Conservation (phyloP, 2,329 filamentous ascomycete genomes). For the Diaporthe caulivora region DNA sequence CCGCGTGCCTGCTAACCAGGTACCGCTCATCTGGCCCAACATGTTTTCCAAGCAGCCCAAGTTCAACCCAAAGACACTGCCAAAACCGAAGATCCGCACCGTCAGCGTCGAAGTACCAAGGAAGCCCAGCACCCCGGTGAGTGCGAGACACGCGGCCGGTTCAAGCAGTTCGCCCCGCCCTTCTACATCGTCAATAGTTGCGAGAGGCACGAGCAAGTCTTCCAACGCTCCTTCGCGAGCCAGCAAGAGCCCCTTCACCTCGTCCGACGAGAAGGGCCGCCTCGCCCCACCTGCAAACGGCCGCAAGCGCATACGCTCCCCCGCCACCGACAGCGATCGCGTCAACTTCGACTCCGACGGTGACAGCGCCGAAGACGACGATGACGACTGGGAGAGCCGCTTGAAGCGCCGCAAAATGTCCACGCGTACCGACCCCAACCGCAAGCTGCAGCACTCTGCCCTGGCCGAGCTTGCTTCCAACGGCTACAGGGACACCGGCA, state of each 20-base stretch:
- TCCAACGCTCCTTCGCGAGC: slow-evolving; percentile 26
- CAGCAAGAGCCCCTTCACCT: slow-evolving; percentile 39
- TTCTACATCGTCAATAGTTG: slow-evolving; percentile 8
- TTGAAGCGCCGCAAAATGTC: slow-evolving; percentile 62
- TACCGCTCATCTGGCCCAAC: not conserved
- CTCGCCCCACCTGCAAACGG: slow-evolving; percentile 33
- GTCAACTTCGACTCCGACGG: slow-evolving; percentile 65
- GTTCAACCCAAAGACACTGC: slow-evolving; percentile 35
- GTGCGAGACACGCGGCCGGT: slow-evolving; percentile 19
- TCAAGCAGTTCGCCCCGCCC: slow-evolving; percentile 32
- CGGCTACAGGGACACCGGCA: slow-evolving; percentile 50
- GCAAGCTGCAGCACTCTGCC: slow-evolving; percentile 58
- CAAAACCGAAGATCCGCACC: slow-evolving; percentile 37
- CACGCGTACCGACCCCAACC: slow-evolving; percentile 57
- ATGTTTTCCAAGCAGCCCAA: slow-evolving; percentile 39
- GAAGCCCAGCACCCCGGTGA: slow-evolving; percentile 35
- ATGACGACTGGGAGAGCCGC: slow-evolving; percentile 62
- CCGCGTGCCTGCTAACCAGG: slow-evolving; percentile 15
- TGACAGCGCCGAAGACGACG: slow-evolving; percentile 63
- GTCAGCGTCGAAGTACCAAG: slow-evolving; percentile 34
- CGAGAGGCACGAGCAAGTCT: slow-evolving; percentile 23
- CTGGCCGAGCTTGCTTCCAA: slow-evolving; percentile 39
- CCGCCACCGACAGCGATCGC: slow-evolving; percentile 57
- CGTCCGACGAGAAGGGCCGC: slow-evolving; percentile 34
- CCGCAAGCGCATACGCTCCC: slow-evolving; percentile 50